These are phyloP conservation scores for Diaporthe amygdali DNA, from an alignment of 2,329 filamentous ascomycete genomes.

Conservation along the genomic window DNA sequence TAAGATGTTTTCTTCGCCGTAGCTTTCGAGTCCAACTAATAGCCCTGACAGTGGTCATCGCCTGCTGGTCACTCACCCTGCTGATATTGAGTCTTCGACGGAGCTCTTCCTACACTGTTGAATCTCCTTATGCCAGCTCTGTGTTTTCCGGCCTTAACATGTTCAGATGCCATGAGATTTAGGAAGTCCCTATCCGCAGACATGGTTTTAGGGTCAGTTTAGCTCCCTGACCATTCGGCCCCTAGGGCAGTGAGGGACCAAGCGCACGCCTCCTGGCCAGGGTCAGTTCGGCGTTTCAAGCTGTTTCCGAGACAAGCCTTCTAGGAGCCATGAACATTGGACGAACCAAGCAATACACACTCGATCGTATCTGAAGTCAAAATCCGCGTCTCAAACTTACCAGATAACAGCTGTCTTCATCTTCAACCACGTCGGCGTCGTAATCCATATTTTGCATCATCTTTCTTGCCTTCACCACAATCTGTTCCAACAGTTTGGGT, in stretches of 20 bases:
- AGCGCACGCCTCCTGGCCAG: background rate
- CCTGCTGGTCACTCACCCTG: too few relatives aligned
- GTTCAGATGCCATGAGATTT: background rate
- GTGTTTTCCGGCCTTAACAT: too few relatives aligned
- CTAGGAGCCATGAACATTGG: background rate
- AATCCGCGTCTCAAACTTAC: background rate
- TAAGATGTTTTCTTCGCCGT: too few relatives aligned
- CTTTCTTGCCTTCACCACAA: background rate
- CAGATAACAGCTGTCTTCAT: background rate
- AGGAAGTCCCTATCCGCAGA: background rate
- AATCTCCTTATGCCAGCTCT: too few relatives aligned
- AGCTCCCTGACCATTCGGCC: background rate
- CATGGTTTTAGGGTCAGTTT: too few relatives aligned
- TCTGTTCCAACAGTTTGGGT: background rate
- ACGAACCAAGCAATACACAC: background rate
- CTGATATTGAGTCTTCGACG: background rate
- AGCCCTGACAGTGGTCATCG: background rate
- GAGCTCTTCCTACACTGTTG: too few relatives aligned
- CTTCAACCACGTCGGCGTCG: background rate
- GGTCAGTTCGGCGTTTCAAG: background rate
- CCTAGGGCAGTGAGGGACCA: background rate
- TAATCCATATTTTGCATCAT: background rate
- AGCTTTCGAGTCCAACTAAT: too few relatives aligned
- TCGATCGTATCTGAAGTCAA: background rate
- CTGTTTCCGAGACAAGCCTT: slow-evolving; percentile 5